Conservation (phyloP, 768 basidiomycete genomes). For the Strobilomyces dryophilus region DNA sequence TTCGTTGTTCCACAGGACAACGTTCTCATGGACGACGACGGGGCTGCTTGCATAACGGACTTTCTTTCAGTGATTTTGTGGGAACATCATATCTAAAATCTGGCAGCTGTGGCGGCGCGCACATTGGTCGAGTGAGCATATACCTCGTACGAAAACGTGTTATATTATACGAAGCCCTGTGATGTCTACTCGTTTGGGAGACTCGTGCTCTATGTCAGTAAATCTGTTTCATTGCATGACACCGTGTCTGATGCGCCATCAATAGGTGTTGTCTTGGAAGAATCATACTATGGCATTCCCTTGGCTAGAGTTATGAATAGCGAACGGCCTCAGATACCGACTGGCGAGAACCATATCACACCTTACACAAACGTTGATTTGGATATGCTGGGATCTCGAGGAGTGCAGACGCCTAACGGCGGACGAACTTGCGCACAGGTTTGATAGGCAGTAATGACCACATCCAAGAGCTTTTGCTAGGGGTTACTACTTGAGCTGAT, state of each 20-base stretch:
- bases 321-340: slow-evolving; percentile 12
- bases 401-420: slow-evolving; percentile 16
- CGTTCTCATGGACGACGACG: slow-evolving; percentile 38
- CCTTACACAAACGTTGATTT: slow-evolving; percentile 7
- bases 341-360: not conserved
- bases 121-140: slow-evolving; percentile 15
- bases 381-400: slow-evolving; percentile 15
- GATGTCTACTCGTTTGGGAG: slow-evolving; percentile 34
- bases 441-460: not conserved
- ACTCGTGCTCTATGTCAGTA: slow-evolving; percentile 30
- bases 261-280: slow-evolving; percentile 19
- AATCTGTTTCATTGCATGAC: not conserved
- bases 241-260: slow-evolving; percentile 4
- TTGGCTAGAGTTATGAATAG: not conserved
- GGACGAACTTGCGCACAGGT: not conserved
- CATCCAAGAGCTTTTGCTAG: not conserved
- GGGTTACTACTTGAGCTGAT: no score
- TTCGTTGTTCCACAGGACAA: slow-evolving; percentile 27
- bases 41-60: slow-evolving; percentile 44
- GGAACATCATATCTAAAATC: slow-evolving; percentile 33
- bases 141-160: not conserved
- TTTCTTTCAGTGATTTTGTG: slow-evolving; percentile 33
- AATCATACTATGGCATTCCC: slow-evolving; percentile 13
- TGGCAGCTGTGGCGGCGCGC: slow-evolving; percentile 32
- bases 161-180: slow-evolving; percentile 14